These are phyloP conservation scores for Pseudozyma tsukubaensis DNA, from an alignment of 1,284 basidiomycete genomes.

Conservation along the genomic window DNA sequence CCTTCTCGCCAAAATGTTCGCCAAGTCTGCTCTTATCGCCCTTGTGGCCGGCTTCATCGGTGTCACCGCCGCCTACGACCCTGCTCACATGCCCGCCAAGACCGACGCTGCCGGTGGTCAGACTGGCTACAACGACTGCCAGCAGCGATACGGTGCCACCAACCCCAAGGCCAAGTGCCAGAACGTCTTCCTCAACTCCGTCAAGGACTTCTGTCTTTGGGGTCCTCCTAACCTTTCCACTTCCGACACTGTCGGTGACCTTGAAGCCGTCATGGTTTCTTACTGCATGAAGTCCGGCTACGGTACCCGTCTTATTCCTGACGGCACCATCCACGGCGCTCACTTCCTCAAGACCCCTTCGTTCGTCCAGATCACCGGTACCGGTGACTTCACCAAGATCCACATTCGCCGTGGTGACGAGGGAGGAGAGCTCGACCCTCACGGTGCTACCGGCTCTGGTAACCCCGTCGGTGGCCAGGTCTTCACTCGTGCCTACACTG, in stretches of 20 bases:
- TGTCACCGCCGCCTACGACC: slow-evolving; percentile 54
- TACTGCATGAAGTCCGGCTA: slow-evolving; percentile 75
- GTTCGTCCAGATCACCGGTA: slow-evolving; percentile 78
- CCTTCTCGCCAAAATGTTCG: slow-evolving; percentile 38
- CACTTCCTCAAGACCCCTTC: slow-evolving; percentile 78
- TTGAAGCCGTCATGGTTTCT: slow-evolving; percentile 76
- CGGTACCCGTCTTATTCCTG: slow-evolving; percentile 78
- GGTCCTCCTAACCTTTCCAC: slow-evolving; percentile 47
- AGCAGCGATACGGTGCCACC: slow-evolving; percentile 54
- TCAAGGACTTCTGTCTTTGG: slow-evolving; percentile 66
- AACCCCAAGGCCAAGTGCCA: slow-evolving; percentile 63
- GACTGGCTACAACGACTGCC: slow-evolving; percentile 65
- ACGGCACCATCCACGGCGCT: slow-evolving; percentile 78
- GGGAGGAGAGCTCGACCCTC: slow-evolving; percentile 69
- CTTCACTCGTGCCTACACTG: slow-evolving; percentile 57
- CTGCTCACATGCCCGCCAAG: slow-evolving; percentile 59
- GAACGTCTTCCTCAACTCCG: slow-evolving; percentile 66
- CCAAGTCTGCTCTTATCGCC: slow-evolving; percentile 45
- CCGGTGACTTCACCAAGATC: slow-evolving; percentile 69
- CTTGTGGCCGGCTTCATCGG: slow-evolving; percentile 46
- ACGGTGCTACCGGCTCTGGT: slow-evolving; percentile 62
- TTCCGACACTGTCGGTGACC: slow-evolving; percentile 50
- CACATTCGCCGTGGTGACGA: slow-evolving; percentile 63
- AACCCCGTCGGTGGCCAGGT: slow-evolving; percentile 62
- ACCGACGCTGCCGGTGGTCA: slow-evolving; percentile 57